Percentiles rank a stretch among this genome's conserved stretches.
phyloP scores from a whole-genome alignment of 1,139 yeast species.

The Pichia inconspicua region DNA sequence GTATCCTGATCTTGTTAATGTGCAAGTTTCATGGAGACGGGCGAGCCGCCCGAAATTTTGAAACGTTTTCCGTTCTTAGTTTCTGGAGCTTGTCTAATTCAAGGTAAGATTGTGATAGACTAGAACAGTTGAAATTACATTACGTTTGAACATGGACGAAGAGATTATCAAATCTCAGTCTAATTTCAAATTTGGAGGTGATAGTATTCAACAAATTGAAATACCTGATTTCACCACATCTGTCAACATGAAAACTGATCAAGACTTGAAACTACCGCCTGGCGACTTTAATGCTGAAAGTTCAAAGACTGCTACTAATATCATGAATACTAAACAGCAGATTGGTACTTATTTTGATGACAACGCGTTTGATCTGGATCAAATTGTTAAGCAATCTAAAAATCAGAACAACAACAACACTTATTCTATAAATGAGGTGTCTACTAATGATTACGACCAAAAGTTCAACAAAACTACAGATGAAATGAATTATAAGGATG shows the following conservation, averaged over 20 bases:
- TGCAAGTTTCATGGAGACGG: too few relatives aligned
- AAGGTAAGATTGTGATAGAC: neutral
- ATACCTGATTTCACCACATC: slow-evolving; percentile 10
- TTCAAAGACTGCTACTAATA: neutral
- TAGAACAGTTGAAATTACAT: neutral
- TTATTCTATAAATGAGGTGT: neutral
- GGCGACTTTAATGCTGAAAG: too few relatives aligned
- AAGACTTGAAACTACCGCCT: neutral
- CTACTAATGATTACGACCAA: neutral
- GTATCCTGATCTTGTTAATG: too few relatives aligned
- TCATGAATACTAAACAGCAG: neutral
- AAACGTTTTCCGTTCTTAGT: neutral
- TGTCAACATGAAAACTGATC: neutral
- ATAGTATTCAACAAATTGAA: neutral
- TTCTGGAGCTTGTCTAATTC: too few relatives aligned
- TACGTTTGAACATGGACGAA: neutral
- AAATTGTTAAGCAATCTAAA: slow-evolving; percentile 1
- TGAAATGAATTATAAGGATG: slow-evolving; percentile 13
- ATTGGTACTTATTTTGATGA: neutral
- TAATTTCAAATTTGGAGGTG: neutral
- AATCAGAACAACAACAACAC: neutral
- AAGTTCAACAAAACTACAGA: too few relatives aligned
- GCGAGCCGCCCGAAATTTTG: neutral
- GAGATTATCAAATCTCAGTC: neutral
- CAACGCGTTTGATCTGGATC: slow-evolving; percentile 3